Percentiles rank a stretch among this genome's conserved stretches.
phyloP scores from a whole-genome alignment of 1,284 basidiomycete species.

The Ganoderma meredithae region DNA sequence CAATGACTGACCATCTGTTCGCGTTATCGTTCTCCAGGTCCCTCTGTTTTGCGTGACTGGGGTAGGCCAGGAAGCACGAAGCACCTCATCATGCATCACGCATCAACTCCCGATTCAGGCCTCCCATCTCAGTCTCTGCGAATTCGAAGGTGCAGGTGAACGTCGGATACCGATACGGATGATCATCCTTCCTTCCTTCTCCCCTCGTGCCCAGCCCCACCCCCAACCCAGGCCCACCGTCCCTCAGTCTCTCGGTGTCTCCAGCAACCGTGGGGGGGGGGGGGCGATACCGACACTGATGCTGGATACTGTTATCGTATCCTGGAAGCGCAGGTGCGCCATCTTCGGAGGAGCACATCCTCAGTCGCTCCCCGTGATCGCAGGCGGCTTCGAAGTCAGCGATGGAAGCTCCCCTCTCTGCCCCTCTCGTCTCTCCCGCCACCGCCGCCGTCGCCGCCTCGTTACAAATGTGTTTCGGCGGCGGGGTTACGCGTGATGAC shows the following conservation, averaged over 20 bases:
- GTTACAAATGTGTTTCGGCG: not conserved
- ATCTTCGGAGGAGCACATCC: not conserved
- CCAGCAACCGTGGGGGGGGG: not conserved
- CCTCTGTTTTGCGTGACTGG: too few species aligned
- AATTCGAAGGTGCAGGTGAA: not conserved
- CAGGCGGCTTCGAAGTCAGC: not conserved
- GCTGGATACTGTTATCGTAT: not conserved
- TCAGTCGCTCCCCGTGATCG: not conserved
- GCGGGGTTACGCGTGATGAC: not conserved
- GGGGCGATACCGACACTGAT: too few species aligned
- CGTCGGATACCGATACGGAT: not conserved
- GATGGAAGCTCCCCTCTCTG: not conserved
- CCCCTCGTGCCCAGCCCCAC: not conserved
- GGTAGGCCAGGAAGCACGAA: not conserved
- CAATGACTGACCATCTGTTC: slow-evolving; percentile 5
- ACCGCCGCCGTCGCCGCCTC: not conserved
- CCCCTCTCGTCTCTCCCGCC: not conserved
- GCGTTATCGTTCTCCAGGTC: not conserved
- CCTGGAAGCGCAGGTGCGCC: not conserved
- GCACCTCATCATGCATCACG: not conserved
- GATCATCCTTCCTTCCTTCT: not conserved
- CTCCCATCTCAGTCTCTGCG: not conserved
- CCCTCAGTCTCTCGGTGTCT: not conserved
- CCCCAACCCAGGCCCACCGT: not conserved
- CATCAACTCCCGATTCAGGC: not conserved